Conservation (phyloP, 2,329 filamentous ascomycete genomes). For the Phaeoacremonium minimum region DNA sequence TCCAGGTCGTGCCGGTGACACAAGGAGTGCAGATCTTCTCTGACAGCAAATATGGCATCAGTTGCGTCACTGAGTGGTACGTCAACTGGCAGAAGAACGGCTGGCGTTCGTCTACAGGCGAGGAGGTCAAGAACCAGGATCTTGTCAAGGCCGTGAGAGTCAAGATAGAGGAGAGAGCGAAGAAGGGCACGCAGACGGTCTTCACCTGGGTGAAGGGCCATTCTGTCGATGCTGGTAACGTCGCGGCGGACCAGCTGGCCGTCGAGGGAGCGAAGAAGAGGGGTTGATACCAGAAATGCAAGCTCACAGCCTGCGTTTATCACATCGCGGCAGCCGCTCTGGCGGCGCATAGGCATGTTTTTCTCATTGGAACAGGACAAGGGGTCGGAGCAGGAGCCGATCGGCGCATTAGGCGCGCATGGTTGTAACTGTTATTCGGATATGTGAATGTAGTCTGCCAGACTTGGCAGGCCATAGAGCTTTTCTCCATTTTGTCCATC, state of each 20-base stretch:
- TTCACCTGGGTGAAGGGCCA: constrained; percentile 95
- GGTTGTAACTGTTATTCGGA: too few relatives aligned
- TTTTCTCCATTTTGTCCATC: too few relatives aligned
- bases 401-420: too few relatives aligned
- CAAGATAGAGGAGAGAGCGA: constrained; percentile 66
- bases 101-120: constrained; percentile 71
- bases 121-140: constrained; percentile 81
- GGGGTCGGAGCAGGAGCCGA: too few relatives aligned
- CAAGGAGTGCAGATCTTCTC: constrained; percentile 72
- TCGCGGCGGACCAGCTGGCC: constrained; percentile 74
- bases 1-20: constrained; percentile 67
- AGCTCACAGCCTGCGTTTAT: too few relatives aligned
- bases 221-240: constrained; percentile 66
- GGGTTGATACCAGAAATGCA: too few relatives aligned
- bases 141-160: constrained; percentile 69
- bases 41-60: constrained; percentile 89
- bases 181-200: constrained; percentile 54
- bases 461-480: too few relatives aligned
- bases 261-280: constrained; percentile 54
- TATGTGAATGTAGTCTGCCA: too few relatives aligned
- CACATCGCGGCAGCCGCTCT: too few relatives aligned
- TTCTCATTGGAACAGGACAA: too few relatives aligned
- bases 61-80: constrained; percentile 84
- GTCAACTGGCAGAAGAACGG: constrained; percentile 67
- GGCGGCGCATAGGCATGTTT: too few relatives aligned